phyloP scores from a whole-genome alignment of 2,329 filamentous ascomycete genomes.

The Metarhizium album region DNA sequence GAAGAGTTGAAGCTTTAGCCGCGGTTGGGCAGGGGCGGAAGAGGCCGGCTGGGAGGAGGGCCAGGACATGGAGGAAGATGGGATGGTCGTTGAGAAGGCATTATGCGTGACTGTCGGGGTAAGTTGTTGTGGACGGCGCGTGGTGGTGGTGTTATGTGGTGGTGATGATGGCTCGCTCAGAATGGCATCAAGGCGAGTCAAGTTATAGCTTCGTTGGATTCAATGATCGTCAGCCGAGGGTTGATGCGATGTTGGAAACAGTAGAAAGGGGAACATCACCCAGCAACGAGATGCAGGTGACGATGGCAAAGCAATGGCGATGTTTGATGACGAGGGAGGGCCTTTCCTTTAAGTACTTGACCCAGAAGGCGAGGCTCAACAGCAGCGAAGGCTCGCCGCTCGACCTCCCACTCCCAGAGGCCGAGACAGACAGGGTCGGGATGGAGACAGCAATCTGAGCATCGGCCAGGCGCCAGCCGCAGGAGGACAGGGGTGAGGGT shows the following conservation, averaged over 20 bases:
- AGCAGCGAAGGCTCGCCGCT: not conserved
- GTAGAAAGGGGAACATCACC: no score
- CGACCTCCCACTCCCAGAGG: no score
- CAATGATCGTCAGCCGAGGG: no score
- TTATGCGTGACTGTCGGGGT: constrained; percentile 18
- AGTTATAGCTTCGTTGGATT: no score
- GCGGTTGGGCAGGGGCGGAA: constrained; percentile 54
- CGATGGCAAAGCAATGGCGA: not conserved
- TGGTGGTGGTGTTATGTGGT: constrained; percentile 6
- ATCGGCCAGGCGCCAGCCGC: constrained; percentile 3
- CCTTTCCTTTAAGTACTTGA: constrained; percentile 22
- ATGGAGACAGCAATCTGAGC: constrained; percentile 20
- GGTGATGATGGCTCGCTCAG: constrained; percentile 6
- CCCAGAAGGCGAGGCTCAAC: constrained; percentile 9
- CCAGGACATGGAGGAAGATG: constrained; percentile 58
- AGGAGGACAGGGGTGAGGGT: constrained; percentile 1
- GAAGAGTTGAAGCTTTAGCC: constrained; percentile 25
- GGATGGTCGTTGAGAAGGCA: constrained; percentile 52
- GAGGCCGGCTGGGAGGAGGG: constrained; percentile 52
- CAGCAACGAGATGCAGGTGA: not conserved
- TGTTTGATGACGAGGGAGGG: constrained; percentile 14
- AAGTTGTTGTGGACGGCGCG: not conserved
- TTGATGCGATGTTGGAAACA: no score
- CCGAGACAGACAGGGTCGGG: no score
- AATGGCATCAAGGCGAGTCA: no score